These are phyloP conservation scores for Fistulinella prunicolor DNA, from an alignment of 768 basidiomycete species.

Conservation along the genomic window DNA sequence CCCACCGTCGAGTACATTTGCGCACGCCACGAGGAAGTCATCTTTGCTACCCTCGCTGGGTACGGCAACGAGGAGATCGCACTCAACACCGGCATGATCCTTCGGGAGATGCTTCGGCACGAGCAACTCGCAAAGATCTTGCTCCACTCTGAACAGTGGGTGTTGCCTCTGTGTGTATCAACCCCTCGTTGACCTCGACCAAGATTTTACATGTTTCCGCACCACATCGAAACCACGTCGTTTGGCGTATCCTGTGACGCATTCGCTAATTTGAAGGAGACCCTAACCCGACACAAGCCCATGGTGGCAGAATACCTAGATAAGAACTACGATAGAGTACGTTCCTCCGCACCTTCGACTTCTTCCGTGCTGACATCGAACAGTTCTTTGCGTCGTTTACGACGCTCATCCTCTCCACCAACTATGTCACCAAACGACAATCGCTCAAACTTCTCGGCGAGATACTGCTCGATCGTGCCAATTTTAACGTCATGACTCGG, in stretches of 20 bases:
- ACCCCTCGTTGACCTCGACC: conserved; percentile 1
- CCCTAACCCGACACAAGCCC: conserved; percentile 91
- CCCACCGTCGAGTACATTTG: conserved; percentile 96
- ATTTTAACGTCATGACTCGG: conserved; percentile 97
- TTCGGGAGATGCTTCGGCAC: conserved; percentile 94
- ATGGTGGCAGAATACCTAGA: conserved; percentile 98
- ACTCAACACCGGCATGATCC: conserved; percentile 95
- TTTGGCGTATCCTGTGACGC: conserved; percentile 99
- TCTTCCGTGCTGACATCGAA: not conserved
- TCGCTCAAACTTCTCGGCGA: conserved; percentile 97
- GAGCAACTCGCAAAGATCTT: conserved; percentile 88
- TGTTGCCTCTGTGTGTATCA: conserved; percentile 11
- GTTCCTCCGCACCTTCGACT: conserved; percentile 23
- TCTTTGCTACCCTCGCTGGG: conserved; percentile 84
- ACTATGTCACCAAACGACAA: conserved; percentile 99
- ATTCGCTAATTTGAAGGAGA: conserved; percentile 97
- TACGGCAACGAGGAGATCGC: conserved; percentile 96
- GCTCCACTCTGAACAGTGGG: conserved; percentile 91
- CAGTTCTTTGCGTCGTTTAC: conserved; percentile 97
- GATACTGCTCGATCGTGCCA: conserved; percentile 94
- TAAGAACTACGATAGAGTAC: conserved; percentile 92
- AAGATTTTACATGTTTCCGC: conserved; percentile 95
- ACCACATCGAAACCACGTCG: conserved; percentile 95
- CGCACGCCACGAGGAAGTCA: conserved; percentile 66
- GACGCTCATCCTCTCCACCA: conserved; percentile 85